phyloP scores from a whole-genome alignment of 2,329 filamentous ascomycete species.

The Nemania abortiva region DNA sequence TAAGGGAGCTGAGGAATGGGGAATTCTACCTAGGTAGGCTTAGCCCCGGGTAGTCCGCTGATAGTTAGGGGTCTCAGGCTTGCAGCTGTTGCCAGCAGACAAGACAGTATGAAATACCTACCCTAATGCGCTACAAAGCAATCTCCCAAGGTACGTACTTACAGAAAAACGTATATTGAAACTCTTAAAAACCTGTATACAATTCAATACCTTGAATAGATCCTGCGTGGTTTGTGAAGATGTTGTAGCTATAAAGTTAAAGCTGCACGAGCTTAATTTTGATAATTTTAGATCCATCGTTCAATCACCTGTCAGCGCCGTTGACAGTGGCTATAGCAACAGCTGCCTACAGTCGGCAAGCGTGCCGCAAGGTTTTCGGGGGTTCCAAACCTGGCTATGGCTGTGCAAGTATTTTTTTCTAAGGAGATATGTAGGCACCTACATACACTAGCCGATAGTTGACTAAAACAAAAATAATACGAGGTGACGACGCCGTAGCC shows the following conservation, averaged over 20 bases:
- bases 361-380: not conserved
- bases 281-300: no score
- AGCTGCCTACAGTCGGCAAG: not conserved
- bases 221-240: no score
- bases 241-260: no score
- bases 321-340: not conserved
- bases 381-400: not conserved
- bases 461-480: slow-evolving; percentile 30
- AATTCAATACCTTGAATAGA: no score
- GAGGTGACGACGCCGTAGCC: slow-evolving; percentile 30
- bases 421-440: not conserved
- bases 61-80: not conserved
- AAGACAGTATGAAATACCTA: no score
- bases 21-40: not conserved
- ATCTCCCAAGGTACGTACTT: no score
- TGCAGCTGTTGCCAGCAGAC: not conserved
- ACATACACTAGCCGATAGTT: not conserved
- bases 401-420: not conserved
- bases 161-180: no score
- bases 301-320: no score
- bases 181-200: no score
- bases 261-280: no score
- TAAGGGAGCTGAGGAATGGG: not conserved
- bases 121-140: no score
- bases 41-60: not conserved